Evolutionary conservation across 306 rosid species (phyloP), one percentile per base, ranked within the genome.

Genomic region (Lathyrus tuberosus): DNA sequence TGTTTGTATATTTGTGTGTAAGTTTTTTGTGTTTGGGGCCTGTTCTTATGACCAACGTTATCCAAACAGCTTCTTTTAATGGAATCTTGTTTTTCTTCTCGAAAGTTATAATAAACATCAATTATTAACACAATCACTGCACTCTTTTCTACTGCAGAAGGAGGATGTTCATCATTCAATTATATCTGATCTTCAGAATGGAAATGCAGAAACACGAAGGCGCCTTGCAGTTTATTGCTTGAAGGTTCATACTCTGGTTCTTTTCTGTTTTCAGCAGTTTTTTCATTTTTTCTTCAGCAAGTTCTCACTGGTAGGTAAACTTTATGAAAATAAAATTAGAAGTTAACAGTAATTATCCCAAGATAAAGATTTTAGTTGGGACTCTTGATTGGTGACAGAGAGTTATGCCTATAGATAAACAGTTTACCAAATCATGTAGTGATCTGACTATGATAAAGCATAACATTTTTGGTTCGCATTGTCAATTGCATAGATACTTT

Each of bases 121-220:
- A 20, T 54, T 58, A 62, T 80, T 70, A 58, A 62, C 76, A 13
- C 75, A 30, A 24, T 78, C 76, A 77, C 70, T 52, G 38, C 63
- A 51, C 62, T 57, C 63, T 65, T 33, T 57, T 65, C 20, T 40
- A 33, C 30, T 76, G 80, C 96, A 94, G 98, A 94, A 94, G 80
- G 98, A 94, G 82, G 96, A 94, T 77, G 97, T 94, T 49, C 98
- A 94, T 83, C 96, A 90, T 81, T 94, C 98, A 57, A 94, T 94
- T 67, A 94, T 94, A 78, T 82, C 98, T 10, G 98, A 94, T 87
- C 97, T 94, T 74, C 98, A 94, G 88, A 94, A 94, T 71, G 98
- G 98, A 71, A 94, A 81, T 75, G 87, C 97, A 1, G 98, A 94
- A 84, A 94, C 98, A 62, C 75, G 98, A 83, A 85, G 98, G 79